Percentiles rank a stretch among this genome's conserved stretches.
phyloP scores from a whole-genome alignment of 148 eudicot genomes.

The Gaultheria prostrata region DNA sequence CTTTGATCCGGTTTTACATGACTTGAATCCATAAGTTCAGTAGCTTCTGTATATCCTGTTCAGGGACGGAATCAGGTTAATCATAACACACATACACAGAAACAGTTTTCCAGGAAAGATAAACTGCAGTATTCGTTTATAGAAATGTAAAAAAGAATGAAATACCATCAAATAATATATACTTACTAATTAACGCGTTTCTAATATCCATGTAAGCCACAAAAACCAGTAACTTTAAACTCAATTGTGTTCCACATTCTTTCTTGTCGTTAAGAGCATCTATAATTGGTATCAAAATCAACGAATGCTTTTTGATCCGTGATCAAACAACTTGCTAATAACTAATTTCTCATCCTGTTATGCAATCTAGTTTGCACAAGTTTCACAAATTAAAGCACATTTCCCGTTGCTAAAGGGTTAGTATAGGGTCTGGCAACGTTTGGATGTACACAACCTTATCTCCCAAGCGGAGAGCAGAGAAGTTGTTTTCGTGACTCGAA shows the following conservation, averaged over 20 bases:
- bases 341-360: not conserved
- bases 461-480: too few relatives aligned
- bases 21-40: slow-evolving; percentile 15
- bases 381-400: not conserved
- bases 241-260: not conserved
- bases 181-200: not conserved
- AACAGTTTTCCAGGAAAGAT: not conserved
- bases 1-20: slow-evolving; percentile 5
- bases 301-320: not conserved
- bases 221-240: not conserved
- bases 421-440: too few relatives aligned
- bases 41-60: slow-evolving; percentile 10
- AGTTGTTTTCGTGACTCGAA: too few relatives aligned
- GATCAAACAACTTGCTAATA: not conserved
- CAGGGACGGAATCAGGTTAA: not conserved
- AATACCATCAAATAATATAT: not conserved
- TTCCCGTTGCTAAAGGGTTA: not conserved
- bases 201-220: not conserved
- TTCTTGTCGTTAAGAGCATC: not conserved
- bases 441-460: too few relatives aligned
- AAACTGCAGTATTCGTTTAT: not conserved
- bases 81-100: not conserved
- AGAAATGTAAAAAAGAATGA: not conserved
- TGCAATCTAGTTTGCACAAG: not conserved
- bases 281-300: not conserved